These are phyloP conservation scores for Chytriomyces confervae DNA, from an alignment of 192 early-diverging fungal genomes.

Conservation along the genomic window DNA sequence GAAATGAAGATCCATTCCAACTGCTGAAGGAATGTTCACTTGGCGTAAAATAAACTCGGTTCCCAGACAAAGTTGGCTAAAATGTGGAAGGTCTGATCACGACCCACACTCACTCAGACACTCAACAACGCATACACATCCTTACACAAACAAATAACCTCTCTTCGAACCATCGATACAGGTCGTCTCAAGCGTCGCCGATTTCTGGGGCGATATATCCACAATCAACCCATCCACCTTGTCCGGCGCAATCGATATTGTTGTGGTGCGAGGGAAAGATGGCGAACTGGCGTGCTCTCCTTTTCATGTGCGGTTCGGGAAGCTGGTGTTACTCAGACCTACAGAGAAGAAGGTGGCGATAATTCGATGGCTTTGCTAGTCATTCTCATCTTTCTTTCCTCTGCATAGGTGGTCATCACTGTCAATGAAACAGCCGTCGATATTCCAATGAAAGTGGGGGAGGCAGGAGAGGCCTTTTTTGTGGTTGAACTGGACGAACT, in stretches of 20 bases:
- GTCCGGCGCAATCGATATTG: slow-evolving; percentile 96
- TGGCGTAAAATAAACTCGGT: too few species aligned
- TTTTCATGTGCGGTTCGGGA: slow-evolving; percentile 98
- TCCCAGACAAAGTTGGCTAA: too few species aligned
- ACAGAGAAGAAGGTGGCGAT: too few species aligned
- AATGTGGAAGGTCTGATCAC: too few species aligned
- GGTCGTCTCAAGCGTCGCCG: slow-evolving; percentile 59
- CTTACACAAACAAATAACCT: too few species aligned
- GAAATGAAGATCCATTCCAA: too few species aligned
- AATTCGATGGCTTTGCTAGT: too few species aligned
- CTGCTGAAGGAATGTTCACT: too few species aligned
- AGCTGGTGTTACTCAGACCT: slow-evolving; percentile 87
- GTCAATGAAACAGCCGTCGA: slow-evolving; percentile 81
- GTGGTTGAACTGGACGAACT: slow-evolving; percentile 78
- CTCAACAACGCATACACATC: too few species aligned
- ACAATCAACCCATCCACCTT: slow-evolving; percentile 87
- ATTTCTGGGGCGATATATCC: slow-evolving; percentile 88
- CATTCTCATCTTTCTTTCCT: too few species aligned
- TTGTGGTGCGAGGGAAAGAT: slow-evolving; percentile 85
- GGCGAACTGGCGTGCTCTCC: slow-evolving; percentile 90
- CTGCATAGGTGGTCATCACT: slow-evolving; percentile 77
- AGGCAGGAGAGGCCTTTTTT: slow-evolving; percentile 98
- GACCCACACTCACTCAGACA: too few species aligned
- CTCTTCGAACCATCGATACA: background rate
- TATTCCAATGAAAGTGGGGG: slow-evolving; percentile 93